Percentiles rank a stretch among this genome's conserved stretches.
Evolutionary conservation across 2,329 filamentous ascomycete genomes (phyloP).

Genomic region (Raffaelea albimanens): DNA sequence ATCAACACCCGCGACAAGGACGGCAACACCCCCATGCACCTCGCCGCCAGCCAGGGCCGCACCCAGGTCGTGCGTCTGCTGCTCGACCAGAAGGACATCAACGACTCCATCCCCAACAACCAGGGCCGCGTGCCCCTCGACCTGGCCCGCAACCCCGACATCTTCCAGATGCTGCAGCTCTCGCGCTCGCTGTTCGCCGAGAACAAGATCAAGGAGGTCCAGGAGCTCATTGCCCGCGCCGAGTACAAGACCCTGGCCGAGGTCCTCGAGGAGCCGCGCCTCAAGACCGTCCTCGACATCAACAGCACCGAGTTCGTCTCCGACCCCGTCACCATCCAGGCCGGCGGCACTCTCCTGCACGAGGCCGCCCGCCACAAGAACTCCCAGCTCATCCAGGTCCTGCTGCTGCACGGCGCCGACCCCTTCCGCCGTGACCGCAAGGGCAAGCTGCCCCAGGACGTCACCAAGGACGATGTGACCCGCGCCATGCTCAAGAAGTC

Average conservation of each 20-base stretch:
- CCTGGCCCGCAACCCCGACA: slow-evolving; percentile 82
- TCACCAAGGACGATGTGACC: slow-evolving; percentile 89
- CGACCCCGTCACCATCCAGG: slow-evolving; percentile 65
- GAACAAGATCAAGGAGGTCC: slow-evolving; percentile 72
- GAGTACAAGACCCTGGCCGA: slow-evolving; percentile 73
- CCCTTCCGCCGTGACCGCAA: slow-evolving; percentile 92
- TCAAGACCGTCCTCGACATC: slow-evolving; percentile 82
- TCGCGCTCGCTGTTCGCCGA: slow-evolving; percentile 86
- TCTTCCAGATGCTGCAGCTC: slow-evolving; percentile 90
- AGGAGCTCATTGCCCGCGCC: slow-evolving; percentile 61
- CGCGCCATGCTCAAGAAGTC: slow-evolving; percentile 86
- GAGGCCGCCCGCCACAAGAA: slow-evolving; percentile 87
- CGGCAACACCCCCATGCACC: slow-evolving; percentile 85
- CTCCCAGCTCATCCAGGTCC: slow-evolving; percentile 74
- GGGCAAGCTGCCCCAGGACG: slow-evolving; percentile 90
- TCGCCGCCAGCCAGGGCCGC: slow-evolving; percentile 77
- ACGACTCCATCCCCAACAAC: slow-evolving; percentile 79
- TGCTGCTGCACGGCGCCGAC: slow-evolving; percentile 89
- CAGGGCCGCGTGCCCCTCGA: slow-evolving; percentile 81
- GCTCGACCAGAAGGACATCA: slow-evolving; percentile 73
- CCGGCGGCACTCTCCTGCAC: slow-evolving; percentile 86
- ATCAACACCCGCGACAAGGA: slow-evolving; percentile 87
- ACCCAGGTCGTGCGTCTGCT: slow-evolving; percentile 72
- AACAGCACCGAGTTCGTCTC: slow-evolving; percentile 85
- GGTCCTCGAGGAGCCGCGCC: slow-evolving; percentile 72